phyloP scores from a whole-genome alignment of 441 rosid genomes.

The Brassica hybrid region DNA sequence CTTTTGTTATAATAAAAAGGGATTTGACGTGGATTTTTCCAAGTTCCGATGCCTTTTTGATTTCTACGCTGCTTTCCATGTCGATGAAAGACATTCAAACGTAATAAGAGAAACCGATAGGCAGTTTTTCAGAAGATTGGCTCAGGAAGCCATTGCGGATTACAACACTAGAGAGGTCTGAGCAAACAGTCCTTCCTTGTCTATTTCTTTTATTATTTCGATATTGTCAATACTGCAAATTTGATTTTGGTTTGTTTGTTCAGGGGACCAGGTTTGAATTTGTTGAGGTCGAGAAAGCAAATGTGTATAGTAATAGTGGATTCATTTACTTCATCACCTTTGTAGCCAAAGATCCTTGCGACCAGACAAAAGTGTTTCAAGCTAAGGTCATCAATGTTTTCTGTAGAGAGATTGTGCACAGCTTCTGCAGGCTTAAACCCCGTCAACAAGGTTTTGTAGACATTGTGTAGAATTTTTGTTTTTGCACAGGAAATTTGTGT shows the following conservation, averaged over 20 bases:
- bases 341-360: not conserved
- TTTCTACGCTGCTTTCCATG: not conserved
- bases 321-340: not conserved
- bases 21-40: not conserved
- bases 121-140: not conserved
- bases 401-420: no score
- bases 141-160: not conserved
- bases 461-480: no score
- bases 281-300: not conserved
- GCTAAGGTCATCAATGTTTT: no score
- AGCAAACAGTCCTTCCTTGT: not conserved
- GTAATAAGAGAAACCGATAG: not conserved
- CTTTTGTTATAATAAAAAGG: not conserved
- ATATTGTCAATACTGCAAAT: not conserved
- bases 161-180: not conserved
- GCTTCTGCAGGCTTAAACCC: no score
- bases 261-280: not conserved
- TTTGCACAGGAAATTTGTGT: no score
- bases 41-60: not conserved
- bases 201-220: not conserved
- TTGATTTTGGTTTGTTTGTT: no score
- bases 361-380: no score
- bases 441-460: no score
- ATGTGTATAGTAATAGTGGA: not conserved
- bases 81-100: not conserved